Conservation (phyloP, 2,329 filamentous ascomycete genomes). For the Arthroderma sp. region DNA sequence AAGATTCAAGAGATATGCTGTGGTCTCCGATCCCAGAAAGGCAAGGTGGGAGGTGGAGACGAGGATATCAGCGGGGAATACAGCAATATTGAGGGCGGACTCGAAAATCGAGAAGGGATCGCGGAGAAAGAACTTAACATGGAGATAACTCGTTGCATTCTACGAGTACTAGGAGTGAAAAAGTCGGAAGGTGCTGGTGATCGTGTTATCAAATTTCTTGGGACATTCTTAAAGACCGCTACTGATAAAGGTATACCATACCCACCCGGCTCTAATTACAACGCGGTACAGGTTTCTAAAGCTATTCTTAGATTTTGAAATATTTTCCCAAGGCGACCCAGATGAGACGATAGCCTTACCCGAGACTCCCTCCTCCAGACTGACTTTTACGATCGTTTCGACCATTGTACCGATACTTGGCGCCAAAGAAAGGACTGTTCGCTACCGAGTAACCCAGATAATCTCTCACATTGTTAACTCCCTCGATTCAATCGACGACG, state of each 20-base stretch:
- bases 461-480: slow-evolving; percentile 87
- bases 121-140: slow-evolving; percentile 77
- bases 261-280: background rate
- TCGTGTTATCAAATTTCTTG: slow-evolving; percentile 70
- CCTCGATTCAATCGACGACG: slow-evolving; percentile 81
- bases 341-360: slow-evolving; percentile 58
- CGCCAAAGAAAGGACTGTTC: slow-evolving; percentile 83
- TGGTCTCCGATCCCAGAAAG: slow-evolving; percentile 37
- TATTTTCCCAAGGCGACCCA: slow-evolving; percentile 48
- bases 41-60: slow-evolving; percentile 16
- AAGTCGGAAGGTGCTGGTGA: slow-evolving; percentile 86
- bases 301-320: slow-evolving; percentile 49
- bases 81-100: slow-evolving; percentile 37
- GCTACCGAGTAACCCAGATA: slow-evolving; percentile 80
- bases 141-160: slow-evolving; percentile 70
- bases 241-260: slow-evolving; percentile 40
- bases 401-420: slow-evolving; percentile 61
- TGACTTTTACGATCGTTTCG: slow-evolving; percentile 62
- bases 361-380: slow-evolving; percentile 71
- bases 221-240: slow-evolving; percentile 66
- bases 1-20: slow-evolving; percentile 81
- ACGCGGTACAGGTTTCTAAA: background rate
- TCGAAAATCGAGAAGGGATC: slow-evolving; percentile 48
- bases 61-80: slow-evolving; percentile 29
- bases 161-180: slow-evolving; percentile 73